These are phyloP conservation scores for Arthonia radiata DNA, from an alignment of 495 filamentous ascomycete species.

Conservation along the genomic window DNA sequence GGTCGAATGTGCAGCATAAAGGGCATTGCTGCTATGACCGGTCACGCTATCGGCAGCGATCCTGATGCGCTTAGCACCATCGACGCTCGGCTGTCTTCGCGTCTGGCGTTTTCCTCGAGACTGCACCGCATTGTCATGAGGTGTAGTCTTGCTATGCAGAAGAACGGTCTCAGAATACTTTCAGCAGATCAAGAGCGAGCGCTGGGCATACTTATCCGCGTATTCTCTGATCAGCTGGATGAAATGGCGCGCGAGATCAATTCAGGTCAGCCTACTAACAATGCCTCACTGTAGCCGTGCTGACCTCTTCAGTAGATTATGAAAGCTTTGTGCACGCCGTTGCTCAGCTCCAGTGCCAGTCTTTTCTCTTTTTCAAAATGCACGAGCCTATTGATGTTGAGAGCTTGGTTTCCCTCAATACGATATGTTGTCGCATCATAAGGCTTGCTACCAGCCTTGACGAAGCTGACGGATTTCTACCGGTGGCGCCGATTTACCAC, in stretches of 20 bases:
- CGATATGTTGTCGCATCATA: constrained; percentile 15
- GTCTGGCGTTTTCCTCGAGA: constrained; percentile 13
- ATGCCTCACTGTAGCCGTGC: not conserved
- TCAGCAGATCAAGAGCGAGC: constrained; percentile 15
- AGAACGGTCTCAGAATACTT: constrained; percentile 19
- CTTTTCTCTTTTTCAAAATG: constrained; percentile 20
- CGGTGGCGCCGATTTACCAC: constrained; percentile 13
- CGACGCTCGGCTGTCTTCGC: too few species aligned
- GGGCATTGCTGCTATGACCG: too few species aligned
- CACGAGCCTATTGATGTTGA: constrained; percentile 11
- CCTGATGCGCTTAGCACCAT: too few species aligned
- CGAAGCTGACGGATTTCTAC: constrained; percentile 6
- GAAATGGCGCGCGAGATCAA: constrained; percentile 13
- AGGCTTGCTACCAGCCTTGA: constrained; percentile 8
- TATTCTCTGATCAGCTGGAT: constrained; percentile 14
- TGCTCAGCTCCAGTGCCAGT: constrained; percentile 17
- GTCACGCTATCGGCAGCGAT: too few species aligned
- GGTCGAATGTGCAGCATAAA: constrained; percentile 16
- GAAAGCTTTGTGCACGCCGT: constrained; percentile 13
- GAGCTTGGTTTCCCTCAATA: constrained; percentile 14
- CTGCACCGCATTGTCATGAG: constrained; percentile 16
- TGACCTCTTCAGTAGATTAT: constrained; percentile 8
- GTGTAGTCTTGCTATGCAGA: constrained; percentile 14
- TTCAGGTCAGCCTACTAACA: constrained; percentile 9
- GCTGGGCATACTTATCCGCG: constrained; percentile 15